Evolutionary conservation across 2,329 filamentous ascomycete species (phyloP).

Genomic region (Lachnellula subtilissima): DNA sequence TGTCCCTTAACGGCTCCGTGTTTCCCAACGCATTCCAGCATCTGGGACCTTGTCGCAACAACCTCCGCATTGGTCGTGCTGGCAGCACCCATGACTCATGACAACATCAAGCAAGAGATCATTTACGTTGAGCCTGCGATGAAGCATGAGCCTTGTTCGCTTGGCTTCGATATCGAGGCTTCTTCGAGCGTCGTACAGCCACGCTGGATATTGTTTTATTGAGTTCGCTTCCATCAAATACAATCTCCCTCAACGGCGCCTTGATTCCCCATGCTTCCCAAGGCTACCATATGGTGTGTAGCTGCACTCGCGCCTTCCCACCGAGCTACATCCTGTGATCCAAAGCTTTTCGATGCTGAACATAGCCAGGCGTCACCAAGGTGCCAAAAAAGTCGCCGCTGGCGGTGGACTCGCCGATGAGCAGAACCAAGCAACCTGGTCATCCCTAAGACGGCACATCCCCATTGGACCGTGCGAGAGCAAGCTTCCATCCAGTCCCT

Average conservation of each 20-base stretch:
- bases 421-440: slow-evolving; percentile 52
- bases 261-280: slow-evolving; percentile 79
- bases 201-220: slow-evolving; percentile 98
- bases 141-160: slow-evolving; percentile 72
- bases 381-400: too few species aligned
- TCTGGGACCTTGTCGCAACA: slow-evolving; percentile 67
- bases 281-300: too few species aligned
- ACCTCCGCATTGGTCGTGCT: slow-evolving; percentile 80
- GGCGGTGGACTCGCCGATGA: slow-evolving; percentile 92
- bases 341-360: slow-evolving; percentile 48
- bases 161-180: slow-evolving; percentile 35
- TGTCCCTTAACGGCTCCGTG: background rate
- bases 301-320: too few species aligned
- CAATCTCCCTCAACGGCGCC: slow-evolving; percentile 78
- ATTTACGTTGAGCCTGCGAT: slow-evolving; percentile 57
- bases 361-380: slow-evolving; percentile 85
- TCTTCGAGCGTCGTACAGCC: slow-evolving; percentile 47
- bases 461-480: background rate
- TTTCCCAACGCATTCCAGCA: slow-evolving; percentile 57
- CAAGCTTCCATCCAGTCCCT: background rate
- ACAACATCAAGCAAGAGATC: slow-evolving; percentile 76
- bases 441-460: background rate
- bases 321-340: too few species aligned
- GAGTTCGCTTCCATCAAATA: slow-evolving; percentile 90
- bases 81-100: slow-evolving; percentile 75